Conservation (phyloP, 306 rosid species). For the Cucurbita moschata region DNA sequence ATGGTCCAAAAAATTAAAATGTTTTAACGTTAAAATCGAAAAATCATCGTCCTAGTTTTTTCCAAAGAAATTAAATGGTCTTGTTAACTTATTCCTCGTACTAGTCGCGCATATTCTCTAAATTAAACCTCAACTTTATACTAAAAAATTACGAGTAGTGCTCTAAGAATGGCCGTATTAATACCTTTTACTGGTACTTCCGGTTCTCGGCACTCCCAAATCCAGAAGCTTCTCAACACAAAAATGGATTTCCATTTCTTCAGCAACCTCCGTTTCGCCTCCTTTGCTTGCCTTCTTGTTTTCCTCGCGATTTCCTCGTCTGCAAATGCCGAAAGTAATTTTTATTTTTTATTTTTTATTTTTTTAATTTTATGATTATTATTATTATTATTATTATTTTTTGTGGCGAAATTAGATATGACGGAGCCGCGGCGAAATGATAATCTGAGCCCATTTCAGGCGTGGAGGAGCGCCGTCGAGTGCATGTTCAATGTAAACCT, state of each 20-base stretch:
- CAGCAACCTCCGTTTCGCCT: neutral
- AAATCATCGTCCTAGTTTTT: neutral
- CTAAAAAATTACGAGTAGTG: neutral
- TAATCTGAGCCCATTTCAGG: neutral
- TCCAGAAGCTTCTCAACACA: neutral
- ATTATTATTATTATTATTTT: neutral
- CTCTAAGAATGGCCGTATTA: neutral
- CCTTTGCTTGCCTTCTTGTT: neutral
- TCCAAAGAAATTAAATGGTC: neutral
- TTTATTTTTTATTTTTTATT: neutral
- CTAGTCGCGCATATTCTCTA: neutral
- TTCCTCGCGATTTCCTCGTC: neutral
- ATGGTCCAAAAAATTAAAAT: neutral
- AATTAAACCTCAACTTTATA: neutral
- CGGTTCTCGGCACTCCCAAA: neutral
- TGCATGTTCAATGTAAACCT: slow-evolving; percentile 4
- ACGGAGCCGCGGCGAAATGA: neutral
- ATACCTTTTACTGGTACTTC: neutral
- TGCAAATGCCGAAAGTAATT: neutral
- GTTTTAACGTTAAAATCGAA: neutral
- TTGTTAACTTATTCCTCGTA: neutral
- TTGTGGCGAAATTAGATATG: neutral
- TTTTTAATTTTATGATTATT: neutral
- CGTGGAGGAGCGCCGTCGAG: slow-evolving; percentile 12
- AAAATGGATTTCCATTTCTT: neutral